Percentiles rank a stretch among this genome's conserved stretches.
Evolutionary conservation across 257 asterid species (phyloP).

Genomic region (Verbena officinalis): DNA sequence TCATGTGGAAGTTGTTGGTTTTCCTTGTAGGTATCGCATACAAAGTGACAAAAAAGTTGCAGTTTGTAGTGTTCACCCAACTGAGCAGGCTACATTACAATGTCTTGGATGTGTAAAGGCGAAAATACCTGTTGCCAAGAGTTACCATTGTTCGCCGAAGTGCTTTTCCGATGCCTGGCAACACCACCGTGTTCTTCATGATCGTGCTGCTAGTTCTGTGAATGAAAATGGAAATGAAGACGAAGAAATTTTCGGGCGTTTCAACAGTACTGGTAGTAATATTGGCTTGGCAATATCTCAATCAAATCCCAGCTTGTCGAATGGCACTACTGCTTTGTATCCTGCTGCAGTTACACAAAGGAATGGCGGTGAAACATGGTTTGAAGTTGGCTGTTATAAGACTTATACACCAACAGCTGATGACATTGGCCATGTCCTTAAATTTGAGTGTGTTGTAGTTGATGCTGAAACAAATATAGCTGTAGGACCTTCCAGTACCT

Average conservation of each 20-base stretch:
- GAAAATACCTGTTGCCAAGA: constrained; percentile 75
- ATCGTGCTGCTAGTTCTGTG: constrained; percentile 81
- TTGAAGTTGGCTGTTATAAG: constrained; percentile 86
- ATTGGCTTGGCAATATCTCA: constrained; percentile 57
- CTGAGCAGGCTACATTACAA: constrained; percentile 92
- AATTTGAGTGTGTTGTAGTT: constrained; percentile 84
- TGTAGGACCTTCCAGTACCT: constrained; percentile 68
- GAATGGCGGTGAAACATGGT: constrained; percentile 91
- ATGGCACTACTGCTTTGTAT: constrained; percentile 59
- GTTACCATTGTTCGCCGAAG: constrained; percentile 92
- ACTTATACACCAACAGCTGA: constrained; percentile 93
- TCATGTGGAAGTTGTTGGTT: constrained; percentile 17
- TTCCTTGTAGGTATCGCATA: constrained; percentile 78
- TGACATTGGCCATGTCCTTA: constrained; percentile 87
- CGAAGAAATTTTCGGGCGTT: constrained; percentile 85
- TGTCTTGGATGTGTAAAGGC: constrained; percentile 93
- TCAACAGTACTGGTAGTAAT: constrained; percentile 65
- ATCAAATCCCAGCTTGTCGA: constrained; percentile 62
- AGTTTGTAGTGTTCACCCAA: constrained; percentile 90
- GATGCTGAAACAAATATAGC: constrained; percentile 66
- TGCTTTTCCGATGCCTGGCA: constrained; percentile 96
- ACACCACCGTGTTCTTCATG: constrained; percentile 92
- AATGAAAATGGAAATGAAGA: constrained; percentile 85
- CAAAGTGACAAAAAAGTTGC: constrained; percentile 90
- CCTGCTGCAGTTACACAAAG: constrained; percentile 79